Evolutionary conservation across 2,329 filamentous ascomycete genomes (phyloP), one percentile per base, ranked within the genome.

Genomic region (Fusarium annulatum): DNA sequence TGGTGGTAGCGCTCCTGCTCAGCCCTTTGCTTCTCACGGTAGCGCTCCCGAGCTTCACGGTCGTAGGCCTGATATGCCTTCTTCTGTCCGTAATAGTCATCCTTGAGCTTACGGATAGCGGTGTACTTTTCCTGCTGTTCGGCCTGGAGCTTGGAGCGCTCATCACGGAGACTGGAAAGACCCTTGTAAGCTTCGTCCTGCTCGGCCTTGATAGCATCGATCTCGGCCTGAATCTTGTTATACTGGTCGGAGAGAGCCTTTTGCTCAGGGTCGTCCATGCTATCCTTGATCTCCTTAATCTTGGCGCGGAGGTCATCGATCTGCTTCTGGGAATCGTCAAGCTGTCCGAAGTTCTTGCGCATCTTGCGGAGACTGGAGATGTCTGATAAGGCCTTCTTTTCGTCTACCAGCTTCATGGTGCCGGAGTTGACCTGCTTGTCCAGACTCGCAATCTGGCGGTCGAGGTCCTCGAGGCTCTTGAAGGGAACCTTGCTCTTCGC

Each of bases 401-500:
- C 96, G 78, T 99, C 96, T 16, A 98, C 96, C 58, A 99, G 87
- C 86, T 95, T 97, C 93, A 99, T 95, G 82, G 89, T 93, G 74
- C 96, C 96, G 41, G 91, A 89, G 82, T 97, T 94, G 77, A 98
- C 95, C 82, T 96, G 90, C 84, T 92, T 92, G 76, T 97, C 94
- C 61, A 98, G 90, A 59, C 88, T 87, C 68, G 90, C 88, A 78
- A 98, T 96, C 84, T 96, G 91, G 72, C 88, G 88, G 82, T 98
- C 94, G 74, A 99, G 86, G 72, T 98, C 96, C 65, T 97, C 95
- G 61, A 90, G 89, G 77, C 87, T 94, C 89, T 96, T 97, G 90
- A 92, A 98, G 60, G 90, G 86, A 69, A 97, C 88, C 82, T 94
- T 93, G 84, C 90, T 89, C 79, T 93, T 93, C 73, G 94, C 93